phyloP scores from a whole-genome alignment of 1,139 yeast genomes.

The Wickerhamiella pararugosa region DNA sequence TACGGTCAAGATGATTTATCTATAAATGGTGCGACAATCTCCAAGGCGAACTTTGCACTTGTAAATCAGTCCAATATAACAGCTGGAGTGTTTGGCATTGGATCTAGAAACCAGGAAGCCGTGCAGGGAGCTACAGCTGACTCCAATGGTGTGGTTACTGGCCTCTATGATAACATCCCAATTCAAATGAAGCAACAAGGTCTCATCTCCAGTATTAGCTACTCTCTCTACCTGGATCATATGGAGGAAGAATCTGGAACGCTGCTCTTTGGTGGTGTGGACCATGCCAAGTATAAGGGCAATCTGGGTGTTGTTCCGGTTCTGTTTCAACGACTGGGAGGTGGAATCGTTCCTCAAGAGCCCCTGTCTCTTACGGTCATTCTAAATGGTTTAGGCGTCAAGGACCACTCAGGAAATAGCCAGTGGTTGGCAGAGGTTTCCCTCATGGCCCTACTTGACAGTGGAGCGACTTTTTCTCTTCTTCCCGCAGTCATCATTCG shows the following conservation, averaged over 20 bases:
- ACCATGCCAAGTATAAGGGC: constrained; percentile 35
- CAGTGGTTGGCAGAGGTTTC: neutral
- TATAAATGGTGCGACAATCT: constrained; percentile 31
- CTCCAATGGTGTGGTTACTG: constrained; percentile 3
- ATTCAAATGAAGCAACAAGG: constrained; percentile 25
- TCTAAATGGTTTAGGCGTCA: neutral
- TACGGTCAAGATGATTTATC: constrained; percentile 34
- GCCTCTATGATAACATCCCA: constrained; percentile 15
- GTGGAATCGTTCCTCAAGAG: no score
- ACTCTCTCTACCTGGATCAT: constrained; percentile 39
- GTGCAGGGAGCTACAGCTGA: neutral
- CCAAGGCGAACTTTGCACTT: constrained; percentile 32
- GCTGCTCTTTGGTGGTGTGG: constrained; percentile 45
- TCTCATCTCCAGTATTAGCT: constrained; percentile 32
- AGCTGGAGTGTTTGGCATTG: constrained; percentile 50
- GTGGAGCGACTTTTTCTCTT: constrained; percentile 44
- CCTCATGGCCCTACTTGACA: constrained; percentile 29
- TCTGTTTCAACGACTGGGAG: no score
- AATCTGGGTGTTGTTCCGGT: constrained; percentile 18
- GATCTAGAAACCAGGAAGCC: constrained; percentile 20
- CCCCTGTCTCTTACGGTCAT: neutral
- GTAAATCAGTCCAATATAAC: constrained; percentile 39
- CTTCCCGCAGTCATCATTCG: constrained; percentile 29
- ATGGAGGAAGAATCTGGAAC: constrained; percentile 30
- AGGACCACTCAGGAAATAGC: neutral